Evolutionary conservation across 768 basidiomycete species (phyloP), one percentile per base, ranked within the genome.

Genomic region (Lactarius quietus): DNA sequence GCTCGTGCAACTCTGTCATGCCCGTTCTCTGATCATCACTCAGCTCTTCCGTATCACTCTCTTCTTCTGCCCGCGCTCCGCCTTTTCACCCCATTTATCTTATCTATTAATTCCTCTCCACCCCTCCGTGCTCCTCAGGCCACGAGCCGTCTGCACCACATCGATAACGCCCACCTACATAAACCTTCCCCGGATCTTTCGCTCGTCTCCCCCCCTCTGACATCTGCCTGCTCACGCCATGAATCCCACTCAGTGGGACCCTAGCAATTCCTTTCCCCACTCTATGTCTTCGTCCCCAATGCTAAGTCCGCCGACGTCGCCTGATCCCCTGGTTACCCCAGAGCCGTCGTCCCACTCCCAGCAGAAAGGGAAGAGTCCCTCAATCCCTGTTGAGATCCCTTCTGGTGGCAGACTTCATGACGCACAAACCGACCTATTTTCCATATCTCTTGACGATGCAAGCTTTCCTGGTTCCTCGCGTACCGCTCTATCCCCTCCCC

Each of bases 161-260:
- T 81, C 81, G 83, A 86, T 83, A 82, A 82, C 79, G 78, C 80
- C 70, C 83, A 83, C 71, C 72, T 79, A 60, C 80, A 76, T 76
- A 81, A 84, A 70, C 67, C 63, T 53, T 66, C 68, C 35, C 31
- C 35, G 36, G 58, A 36, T 23, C 70, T 52, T 54, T 41, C 62
- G 62, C 57, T 31, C 39, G 28, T 33, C 29, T 39, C 28, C 28
- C 23, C 18, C 29, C 38, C 35, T 33, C 33, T 20, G 38, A 71
- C 59, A 61, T 59, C 59, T 41, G 14, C 23, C 12, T 52, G 36
- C 12, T 62, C 67, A 31, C 29, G 10, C 35, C 36, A 60, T 54
- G 61, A 36, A 59, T 48, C 60, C 39, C 36, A 59, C 48, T 36
- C 20, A 61, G 35, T 59, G 55, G 43, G 55, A 45, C 26, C 20